phyloP scores from a whole-genome alignment of 805 yeast genomes.

The Hanseniaspora nectarophila region DNA sequence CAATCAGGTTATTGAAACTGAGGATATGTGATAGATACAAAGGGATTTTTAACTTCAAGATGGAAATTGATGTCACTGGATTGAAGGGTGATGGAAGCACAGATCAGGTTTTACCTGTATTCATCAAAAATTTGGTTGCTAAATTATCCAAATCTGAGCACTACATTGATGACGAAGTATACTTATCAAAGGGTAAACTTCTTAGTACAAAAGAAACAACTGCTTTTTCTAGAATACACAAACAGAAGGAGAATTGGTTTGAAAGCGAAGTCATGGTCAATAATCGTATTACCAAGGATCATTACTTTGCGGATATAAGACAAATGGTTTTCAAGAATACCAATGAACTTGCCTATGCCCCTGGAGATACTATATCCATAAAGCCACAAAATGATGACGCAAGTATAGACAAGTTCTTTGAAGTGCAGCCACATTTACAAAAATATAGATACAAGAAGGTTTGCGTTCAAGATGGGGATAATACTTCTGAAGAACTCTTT shows the following conservation, averaged over 20 bases:
- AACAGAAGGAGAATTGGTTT: conserved; percentile 8
- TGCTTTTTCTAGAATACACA: background rate
- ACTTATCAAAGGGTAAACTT: conserved; percentile 22
- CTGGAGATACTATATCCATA: conserved; percentile 74
- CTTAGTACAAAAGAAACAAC: background rate
- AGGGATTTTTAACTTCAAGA: conserved; percentile 43
- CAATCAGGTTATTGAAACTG: conserved; percentile 70
- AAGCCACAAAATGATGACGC: conserved; percentile 60
- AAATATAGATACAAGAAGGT: conserved; percentile 50
- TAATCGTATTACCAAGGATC: conserved; percentile 48
- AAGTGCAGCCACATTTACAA: conserved; percentile 58
- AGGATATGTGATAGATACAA: conserved; percentile 67
- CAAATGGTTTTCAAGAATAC: conserved; percentile 36
- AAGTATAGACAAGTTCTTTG: conserved; percentile 54
- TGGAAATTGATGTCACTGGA: conserved; percentile 82
- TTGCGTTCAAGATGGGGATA: conserved; percentile 23
- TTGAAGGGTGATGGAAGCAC: conserved; percentile 46
- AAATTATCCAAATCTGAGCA: conserved; percentile 20
- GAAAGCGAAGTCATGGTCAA: conserved; percentile 42
- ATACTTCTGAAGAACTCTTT: conserved; percentile 32
- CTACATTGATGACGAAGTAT: conserved; percentile 21
- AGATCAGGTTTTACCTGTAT: conserved; percentile 31
- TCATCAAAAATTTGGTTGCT: conserved; percentile 31
- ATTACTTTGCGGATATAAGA: conserved; percentile 87
- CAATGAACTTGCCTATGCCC: conserved; percentile 30